A percentile compares a stretch with the other conserved stretches of the same genome.
Evolutionary conservation across 345 rosid genomes (phyloP).

Genomic region (Brassica incana): DNA sequence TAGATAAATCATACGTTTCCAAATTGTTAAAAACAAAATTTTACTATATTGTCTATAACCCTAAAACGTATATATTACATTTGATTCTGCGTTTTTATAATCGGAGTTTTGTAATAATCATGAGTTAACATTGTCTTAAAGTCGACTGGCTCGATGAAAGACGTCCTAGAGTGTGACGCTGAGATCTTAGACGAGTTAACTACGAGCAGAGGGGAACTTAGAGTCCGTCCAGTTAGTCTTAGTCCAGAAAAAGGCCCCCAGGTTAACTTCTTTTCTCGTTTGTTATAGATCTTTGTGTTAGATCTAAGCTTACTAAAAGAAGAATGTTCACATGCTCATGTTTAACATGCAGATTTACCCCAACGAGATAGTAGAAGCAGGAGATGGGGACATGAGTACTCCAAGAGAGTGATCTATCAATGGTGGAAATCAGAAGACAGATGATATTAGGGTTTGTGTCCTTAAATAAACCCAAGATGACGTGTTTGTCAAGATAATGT

Average conservation of each 20-base stretch:
- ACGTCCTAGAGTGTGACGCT: constrained; percentile 23
- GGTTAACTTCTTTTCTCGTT: constrained; percentile 6
- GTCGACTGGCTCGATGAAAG: constrained; percentile 15
- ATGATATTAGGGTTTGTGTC: not conserved
- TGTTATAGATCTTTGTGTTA: not conserved
- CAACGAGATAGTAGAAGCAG: constrained; percentile 1
- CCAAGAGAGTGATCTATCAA: not conserved
- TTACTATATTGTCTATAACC: not conserved
- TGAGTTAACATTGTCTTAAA: not conserved
- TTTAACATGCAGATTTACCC: constrained; percentile 30
- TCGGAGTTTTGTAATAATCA: not conserved
- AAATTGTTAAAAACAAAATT: no score
- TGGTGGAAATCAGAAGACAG: not conserved
- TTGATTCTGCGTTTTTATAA: not conserved
- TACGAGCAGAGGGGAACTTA: constrained; percentile 78
- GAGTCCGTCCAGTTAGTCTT: constrained; percentile 51
- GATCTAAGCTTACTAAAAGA: not conserved
- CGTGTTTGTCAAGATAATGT: not conserved
- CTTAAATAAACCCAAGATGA: not conserved
- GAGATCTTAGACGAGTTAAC: constrained; percentile 80
- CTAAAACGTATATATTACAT: not conserved
- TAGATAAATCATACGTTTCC: no score
- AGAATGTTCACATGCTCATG: not conserved
- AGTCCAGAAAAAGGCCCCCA: constrained; percentile 35
- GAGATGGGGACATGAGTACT: constrained; percentile 8